These are phyloP conservation scores for Holtermanniella nyarrowii DNA, from an alignment of 768 basidiomycete species.

Conservation along the genomic window DNA sequence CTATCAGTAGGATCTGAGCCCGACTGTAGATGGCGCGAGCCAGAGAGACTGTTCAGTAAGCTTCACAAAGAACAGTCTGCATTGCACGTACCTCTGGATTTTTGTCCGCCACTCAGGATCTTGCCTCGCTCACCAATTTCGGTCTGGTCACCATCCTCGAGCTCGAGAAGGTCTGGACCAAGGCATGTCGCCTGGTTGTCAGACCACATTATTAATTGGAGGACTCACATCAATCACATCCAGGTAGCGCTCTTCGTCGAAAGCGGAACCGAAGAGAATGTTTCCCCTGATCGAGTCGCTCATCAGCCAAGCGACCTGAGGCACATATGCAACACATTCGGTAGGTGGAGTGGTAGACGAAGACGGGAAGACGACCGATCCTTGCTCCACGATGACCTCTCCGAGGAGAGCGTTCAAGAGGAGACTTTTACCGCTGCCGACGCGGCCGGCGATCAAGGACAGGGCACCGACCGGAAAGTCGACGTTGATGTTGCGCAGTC, in stretches of 20 bases:
- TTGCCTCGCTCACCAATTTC: slow-evolving; percentile 56
- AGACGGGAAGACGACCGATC: no score
- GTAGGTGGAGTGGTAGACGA: background rate
- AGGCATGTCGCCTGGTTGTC: slow-evolving; percentile 27
- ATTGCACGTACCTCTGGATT: slow-evolving; percentile 43
- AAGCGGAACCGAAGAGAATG: slow-evolving; percentile 46
- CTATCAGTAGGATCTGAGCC: slow-evolving; percentile 56
- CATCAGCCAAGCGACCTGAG: slow-evolving; percentile 27
- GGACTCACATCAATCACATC: slow-evolving; percentile 34
- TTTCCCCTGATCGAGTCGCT: slow-evolving; percentile 44
- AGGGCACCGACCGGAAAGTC: slow-evolving; percentile 24
- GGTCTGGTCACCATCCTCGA: slow-evolving; percentile 55
- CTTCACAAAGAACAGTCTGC: background rate
- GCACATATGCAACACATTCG: slow-evolving; percentile 21
- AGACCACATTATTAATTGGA: background rate
- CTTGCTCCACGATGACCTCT: slow-evolving; percentile 25
- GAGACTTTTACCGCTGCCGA: slow-evolving; percentile 34
- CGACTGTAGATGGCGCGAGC: slow-evolving; percentile 54
- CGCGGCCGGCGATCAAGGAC: slow-evolving; percentile 28
- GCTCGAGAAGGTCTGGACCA: slow-evolving; percentile 45
- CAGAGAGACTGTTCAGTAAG: slow-evolving; percentile 42
- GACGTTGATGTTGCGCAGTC: slow-evolving; percentile 22
- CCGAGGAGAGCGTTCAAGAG: slow-evolving; percentile 28
- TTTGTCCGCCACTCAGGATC: slow-evolving; percentile 50
- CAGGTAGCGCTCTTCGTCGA: slow-evolving; percentile 44